These are phyloP conservation scores for Pleurotus citrinopileatus DNA, from an alignment of 768 basidiomycete genomes.

Conservation along the genomic window DNA sequence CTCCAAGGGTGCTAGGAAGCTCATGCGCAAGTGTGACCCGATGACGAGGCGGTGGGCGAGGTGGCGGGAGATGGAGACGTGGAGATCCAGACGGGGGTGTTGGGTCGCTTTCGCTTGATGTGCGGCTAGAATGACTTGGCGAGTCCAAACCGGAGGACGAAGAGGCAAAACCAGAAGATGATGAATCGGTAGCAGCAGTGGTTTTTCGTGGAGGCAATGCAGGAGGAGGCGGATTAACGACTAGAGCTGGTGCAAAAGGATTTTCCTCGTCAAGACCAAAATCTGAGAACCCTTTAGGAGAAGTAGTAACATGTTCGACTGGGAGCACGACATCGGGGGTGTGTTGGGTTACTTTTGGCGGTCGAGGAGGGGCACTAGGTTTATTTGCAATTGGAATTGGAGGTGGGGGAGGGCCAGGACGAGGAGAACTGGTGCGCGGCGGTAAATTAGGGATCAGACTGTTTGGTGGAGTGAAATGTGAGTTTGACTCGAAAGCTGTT, in stretches of 20 bases:
- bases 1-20: slow-evolving; percentile 17
- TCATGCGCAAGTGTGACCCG: slow-evolving; percentile 18
- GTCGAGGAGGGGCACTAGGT: no score
- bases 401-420: no score
- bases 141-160: slow-evolving; percentile 4
- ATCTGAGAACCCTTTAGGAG: not conserved
- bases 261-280: not conserved
- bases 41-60: slow-evolving; percentile 35
- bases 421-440: slow-evolving; percentile 14
- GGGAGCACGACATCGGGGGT: slow-evolving; percentile 7
- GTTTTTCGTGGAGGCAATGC: slow-evolving; percentile 9
- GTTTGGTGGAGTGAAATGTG: slow-evolving; percentile 8
- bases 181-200: not conserved
- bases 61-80: slow-evolving; percentile 19
- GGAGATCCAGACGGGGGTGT: slow-evolving; percentile 15
- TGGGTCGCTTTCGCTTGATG: slow-evolving; percentile 34
- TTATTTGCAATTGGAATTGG: no score
- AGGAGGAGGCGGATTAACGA: slow-evolving; percentile 7
- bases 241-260: slow-evolving; percentile 1
- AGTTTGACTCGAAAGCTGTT: slow-evolving; percentile 17
- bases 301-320: not conserved
- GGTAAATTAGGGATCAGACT: slow-evolving; percentile 13
- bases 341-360: no score
- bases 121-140: slow-evolving; percentile 35
- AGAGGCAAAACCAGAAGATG: not conserved